Conservation (phyloP, 164 flowering plant species). For the Vitis riparia region DNA sequence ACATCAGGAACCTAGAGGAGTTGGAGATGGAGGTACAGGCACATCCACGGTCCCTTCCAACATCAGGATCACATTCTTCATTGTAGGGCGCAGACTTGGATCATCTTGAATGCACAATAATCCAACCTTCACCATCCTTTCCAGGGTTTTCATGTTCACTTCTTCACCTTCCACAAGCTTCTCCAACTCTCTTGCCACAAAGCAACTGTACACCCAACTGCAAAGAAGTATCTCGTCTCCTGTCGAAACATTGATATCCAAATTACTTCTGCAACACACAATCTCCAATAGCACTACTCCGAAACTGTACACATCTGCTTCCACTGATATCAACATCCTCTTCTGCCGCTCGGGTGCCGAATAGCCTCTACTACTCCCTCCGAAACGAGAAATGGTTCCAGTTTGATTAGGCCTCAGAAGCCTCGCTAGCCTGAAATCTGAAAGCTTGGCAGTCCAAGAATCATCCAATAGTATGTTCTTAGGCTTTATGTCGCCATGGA, state of each 20-base stretch:
- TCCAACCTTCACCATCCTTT: constrained; percentile 30
- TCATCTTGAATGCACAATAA: constrained; percentile 45
- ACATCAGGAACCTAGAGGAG: not conserved
- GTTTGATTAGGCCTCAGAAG: constrained; percentile 28
- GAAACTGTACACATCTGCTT: constrained; percentile 37
- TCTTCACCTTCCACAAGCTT: constrained; percentile 16
- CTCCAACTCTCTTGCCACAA: constrained; percentile 8
- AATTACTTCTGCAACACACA: constrained; percentile 20
- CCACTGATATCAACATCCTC: constrained; percentile 21
- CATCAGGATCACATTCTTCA: constrained; percentile 42
- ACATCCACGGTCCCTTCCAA: constrained; percentile 34
- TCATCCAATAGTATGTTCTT: constrained; percentile 39
- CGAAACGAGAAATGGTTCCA: constrained; percentile 11
- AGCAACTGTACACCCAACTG: constrained; percentile 20
- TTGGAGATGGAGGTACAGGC: constrained; percentile 25
- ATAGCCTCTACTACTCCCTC: constrained; percentile 33
- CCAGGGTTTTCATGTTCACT: constrained; percentile 17
- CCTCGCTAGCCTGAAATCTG: constrained; percentile 38
- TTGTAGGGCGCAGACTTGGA: constrained; percentile 33
- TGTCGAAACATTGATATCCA: constrained; percentile 11
- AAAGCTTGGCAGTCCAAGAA: constrained; percentile 20
- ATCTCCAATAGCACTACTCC: constrained; percentile 37
- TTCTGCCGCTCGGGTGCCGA: constrained; percentile 33
- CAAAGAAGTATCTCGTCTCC: constrained; percentile 21
- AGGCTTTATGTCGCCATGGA: constrained; percentile 39